Conservation (phyloP, 768 basidiomycete genomes). For the Phlegmacium glaucopus region DNA sequence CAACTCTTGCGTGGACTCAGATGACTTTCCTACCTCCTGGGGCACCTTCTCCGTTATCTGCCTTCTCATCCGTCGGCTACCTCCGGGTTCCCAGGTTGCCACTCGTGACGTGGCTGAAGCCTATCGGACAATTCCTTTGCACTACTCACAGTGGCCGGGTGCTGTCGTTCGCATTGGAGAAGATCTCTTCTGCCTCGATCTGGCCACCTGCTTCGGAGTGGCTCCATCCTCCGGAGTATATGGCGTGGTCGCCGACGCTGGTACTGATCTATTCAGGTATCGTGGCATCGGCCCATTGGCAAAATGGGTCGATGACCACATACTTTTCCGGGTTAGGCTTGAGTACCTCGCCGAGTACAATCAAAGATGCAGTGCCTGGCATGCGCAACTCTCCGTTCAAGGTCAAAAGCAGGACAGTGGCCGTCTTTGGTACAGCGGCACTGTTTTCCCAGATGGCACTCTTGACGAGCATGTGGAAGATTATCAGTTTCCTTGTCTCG, state of each 20-base stretch:
- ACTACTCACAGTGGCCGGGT: conserved; percentile 36
- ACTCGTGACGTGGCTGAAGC: conserved; percentile 36
- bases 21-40: conserved; percentile 39
- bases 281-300: conserved; percentile 25
- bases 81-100: conserved; percentile 33
- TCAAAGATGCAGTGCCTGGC: conserved; percentile 2
- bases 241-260: conserved; percentile 21
- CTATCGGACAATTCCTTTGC: conserved; percentile 29
- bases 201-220: conserved; percentile 18
- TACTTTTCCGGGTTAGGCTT: conserved; percentile 23
- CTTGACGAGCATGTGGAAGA: no score
- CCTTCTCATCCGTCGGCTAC: conserved; percentile 25
- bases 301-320: conserved; percentile 32
- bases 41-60: conserved; percentile 33
- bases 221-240: conserved; percentile 18
- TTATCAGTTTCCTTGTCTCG: no score
- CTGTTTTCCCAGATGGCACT: no score
- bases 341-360: conserved; percentile 23
- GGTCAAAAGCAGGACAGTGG: no score
- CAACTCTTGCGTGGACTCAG: conserved; percentile 25
- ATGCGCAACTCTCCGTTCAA: background rate
- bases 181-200: conserved; percentile 23
- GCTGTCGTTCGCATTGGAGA: conserved; percentile 20
- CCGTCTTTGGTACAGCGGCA: no score
- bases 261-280: conserved; percentile 16